Evolutionary conservation across 495 filamentous ascomycete species (phyloP), one percentile per base, ranked within the genome.

Genomic region (Geopyxis carbonaria): DNA sequence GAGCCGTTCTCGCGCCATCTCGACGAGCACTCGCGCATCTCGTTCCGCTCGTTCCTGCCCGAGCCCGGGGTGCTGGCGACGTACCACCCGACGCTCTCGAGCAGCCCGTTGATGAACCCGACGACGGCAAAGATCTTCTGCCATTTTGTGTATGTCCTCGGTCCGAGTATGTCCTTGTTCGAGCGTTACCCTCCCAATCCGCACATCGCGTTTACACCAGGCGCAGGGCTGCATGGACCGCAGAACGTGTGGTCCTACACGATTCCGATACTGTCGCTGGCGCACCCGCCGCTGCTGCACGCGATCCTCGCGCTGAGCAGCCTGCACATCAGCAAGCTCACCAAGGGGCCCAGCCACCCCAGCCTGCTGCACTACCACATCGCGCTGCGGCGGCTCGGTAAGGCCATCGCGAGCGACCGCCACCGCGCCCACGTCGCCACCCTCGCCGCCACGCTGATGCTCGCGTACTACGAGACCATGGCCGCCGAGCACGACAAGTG

Each of bases 401-500:
- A 72, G 45, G 75, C 74, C 38, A 76, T 94, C 20, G 69, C 73
- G 15, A 69, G 80, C 28, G 70, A 73, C 8, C 66, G 53, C 34
- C 75, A 76, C 49, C 75, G 89, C n/a, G 71, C 70, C 11, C 73
- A 83, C 43, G 66, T 82, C 8, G 75, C 80, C 0, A 94, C 87
- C 0, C 63, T 97, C 11, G 85, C 87, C 9, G 84, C 89, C 11
- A 80, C 82, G 1, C 61, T 93, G n/a, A 61, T 94, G 13, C 68
- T 97, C 16, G 82, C 76, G 1, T 97, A 80, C 51, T 97, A 93
- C 52, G 89, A 95, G 56, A 81, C 93, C 15, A 85, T 86, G 70
- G 78, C 79, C 31, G 89, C 85, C 11, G 89, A 97, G 48, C 89
- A 94, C 51, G 71, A 78, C 35, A 93, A 93, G 58, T 97, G 89